Evolutionary conservation across 306 rosid genomes (phyloP), one percentile per base, ranked within the genome.

Genomic region (Prunus fruticosa): DNA sequence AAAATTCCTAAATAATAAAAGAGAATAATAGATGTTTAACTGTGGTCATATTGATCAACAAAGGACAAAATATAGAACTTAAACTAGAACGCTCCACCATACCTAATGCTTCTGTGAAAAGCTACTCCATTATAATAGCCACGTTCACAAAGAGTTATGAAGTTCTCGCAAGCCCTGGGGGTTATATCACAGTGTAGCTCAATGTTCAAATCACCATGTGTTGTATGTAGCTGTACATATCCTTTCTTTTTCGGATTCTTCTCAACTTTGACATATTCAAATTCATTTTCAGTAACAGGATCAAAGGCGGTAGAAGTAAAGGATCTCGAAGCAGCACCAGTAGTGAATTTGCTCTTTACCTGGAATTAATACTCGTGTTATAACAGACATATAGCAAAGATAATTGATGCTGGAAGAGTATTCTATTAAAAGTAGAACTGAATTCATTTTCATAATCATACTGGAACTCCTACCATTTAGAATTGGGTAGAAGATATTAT

Each of bases 251-350:
- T 91, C 2, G 98, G 99, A 83, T 89, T 91, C 87, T 88, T 96
- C 92, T 96, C 99, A 77, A 96, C 99, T 86, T 92, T 89, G 72
- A 91, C 86, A 88, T 92, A 96, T 83, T 92, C 98, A 83, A 61
- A 88, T 68, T 91, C 98, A 80, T 92, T 96, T 81, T 88, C 82
- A 34, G 99, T 96, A 75, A 92, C 91, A 45, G 99, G 99, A 71
- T 89, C 96, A 77, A 84, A 96, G 65, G 99, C 77, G 14, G 98
- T 96, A 27, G 98, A 96, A 78, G 99, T 96, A 78, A 96, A 96
- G 78, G 99, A 96, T 74, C 97, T 87, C 4, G 98, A 92, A 78
- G 99, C 91, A 83, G 99, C 99, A 32, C 98, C 99, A 51, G 98
- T 92, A 46, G 99, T 96, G 78, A 46, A 96, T 82, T 82, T 93